Evolutionary conservation across 768 basidiomycete species (phyloP), one percentile per base, ranked within the genome.

Genomic region (Trametes cubensis): DNA sequence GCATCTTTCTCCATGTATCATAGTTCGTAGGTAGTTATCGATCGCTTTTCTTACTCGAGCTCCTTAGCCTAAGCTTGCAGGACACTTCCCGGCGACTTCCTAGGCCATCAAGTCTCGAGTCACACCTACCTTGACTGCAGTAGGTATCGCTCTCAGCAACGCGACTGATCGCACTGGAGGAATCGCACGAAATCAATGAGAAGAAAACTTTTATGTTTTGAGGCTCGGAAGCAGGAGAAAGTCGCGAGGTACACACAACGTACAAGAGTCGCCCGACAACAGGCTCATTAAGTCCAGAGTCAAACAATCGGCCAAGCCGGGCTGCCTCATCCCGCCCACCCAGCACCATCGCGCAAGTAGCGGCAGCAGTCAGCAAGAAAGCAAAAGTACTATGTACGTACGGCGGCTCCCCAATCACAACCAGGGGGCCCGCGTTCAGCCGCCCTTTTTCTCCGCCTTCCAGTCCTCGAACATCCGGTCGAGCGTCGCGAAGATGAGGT

Each of bases 381-480:
- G 6, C 30, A 11, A 49, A 25, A 23, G 23, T n/a, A n/a, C n/a
- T n/a, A 18, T 23, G 48, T 26, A 26, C 48, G 25, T 23, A 26
- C 25, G 14, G 25, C 25, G 14, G 25, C 20, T 23, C 28, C 23
- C 20, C 46, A 14, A 14, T 23, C 30, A 38, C 20, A 7, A 39
- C 48, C 48, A 62, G 26, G 14, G 23, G 4, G 6, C 1, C 25
- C 55, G 46, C 53, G 46, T 34, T 14, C 77, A 83, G 44, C 87
- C 76, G 47, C 87, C 86, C 75, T 91, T 92, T 79, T 90, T 92
- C 68, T 90, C 89, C 56, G 86, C 86, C 70, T 86, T 80, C 91
- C 91, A 93, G 72, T 96, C 94, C 72, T 92, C 92, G 78, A 95
- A 98, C 69, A 98, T 91, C 30, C 92, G 91, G 75, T 99, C 97